A percentile compares a stretch with the other conserved stretches of the same genome.
These are phyloP conservation scores for Pestalotiopsis sp. DNA, from an alignment of 2,329 filamentous ascomycete genomes.

Conservation along the genomic window DNA sequence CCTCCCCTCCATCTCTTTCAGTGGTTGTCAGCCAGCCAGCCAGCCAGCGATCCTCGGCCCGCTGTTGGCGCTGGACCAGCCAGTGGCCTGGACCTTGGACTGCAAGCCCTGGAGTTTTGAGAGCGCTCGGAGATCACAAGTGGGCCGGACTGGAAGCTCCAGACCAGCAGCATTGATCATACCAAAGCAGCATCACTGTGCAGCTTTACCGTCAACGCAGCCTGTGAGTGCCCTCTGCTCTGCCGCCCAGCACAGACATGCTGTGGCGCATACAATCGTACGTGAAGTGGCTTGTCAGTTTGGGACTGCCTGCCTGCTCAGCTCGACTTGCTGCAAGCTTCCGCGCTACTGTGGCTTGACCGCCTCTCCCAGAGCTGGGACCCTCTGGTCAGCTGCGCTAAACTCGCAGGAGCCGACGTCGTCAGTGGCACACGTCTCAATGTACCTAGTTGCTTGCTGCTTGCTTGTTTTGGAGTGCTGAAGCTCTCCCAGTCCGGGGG, in stretches of 20 bases:
- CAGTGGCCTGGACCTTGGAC: background rate
- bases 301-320: background rate
- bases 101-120: background rate
- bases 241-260: background rate
- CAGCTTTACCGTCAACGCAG: background rate
- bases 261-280: background rate
- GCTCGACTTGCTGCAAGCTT: background rate
- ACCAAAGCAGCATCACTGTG: background rate
- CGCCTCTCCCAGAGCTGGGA: background rate
- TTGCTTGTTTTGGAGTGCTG: background rate
- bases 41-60: background rate
- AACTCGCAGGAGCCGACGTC: slow-evolving; percentile 1
- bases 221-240: background rate
- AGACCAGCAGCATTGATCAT: background rate
- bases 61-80: slow-evolving; percentile 1
- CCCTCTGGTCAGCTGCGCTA: background rate
- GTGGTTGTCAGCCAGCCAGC: background rate
- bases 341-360: background rate
- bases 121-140: background rate
- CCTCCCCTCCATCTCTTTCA: background rate
- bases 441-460: background rate
- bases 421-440: background rate
- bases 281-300: background rate
- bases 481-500: background rate
- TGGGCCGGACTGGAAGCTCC: background rate